phyloP scores from a whole-genome alignment of 768 basidiomycete species.

The Crepidotus variabilis region DNA sequence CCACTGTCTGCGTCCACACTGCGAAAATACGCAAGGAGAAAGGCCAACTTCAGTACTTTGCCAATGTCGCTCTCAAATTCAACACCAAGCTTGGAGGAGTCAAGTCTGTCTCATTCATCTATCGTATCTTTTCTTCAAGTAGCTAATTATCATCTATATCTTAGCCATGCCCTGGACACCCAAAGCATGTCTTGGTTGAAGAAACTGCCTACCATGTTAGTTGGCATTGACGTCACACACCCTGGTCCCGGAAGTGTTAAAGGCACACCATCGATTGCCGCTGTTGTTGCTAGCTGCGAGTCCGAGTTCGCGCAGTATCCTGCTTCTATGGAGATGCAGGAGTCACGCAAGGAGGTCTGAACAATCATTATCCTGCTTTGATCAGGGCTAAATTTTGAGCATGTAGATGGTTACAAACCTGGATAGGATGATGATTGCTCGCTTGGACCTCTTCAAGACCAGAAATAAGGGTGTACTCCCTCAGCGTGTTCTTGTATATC shows the following conservation, averaged over 20 bases:
- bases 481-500: slow-evolving; percentile 64
- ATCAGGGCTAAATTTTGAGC: neutral
- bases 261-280: slow-evolving; percentile 80
- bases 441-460: slow-evolving; percentile 48
- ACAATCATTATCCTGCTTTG: neutral
- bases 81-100: slow-evolving; percentile 82
- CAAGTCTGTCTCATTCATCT: slow-evolving; percentile 43
- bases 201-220: slow-evolving; percentile 66
- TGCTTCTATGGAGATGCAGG: slow-evolving; percentile 69
- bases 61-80: slow-evolving; percentile 78
- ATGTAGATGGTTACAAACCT: slow-evolving; percentile 73
- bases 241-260: slow-evolving; percentile 71
- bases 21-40: slow-evolving; percentile 66
- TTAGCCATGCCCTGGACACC: slow-evolving; percentile 44
- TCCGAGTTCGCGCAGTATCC: slow-evolving; percentile 64
- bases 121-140: neutral
- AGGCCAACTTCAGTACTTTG: slow-evolving; percentile 68
- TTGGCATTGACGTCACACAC: slow-evolving; percentile 83
- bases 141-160: neutral
- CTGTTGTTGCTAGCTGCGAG: slow-evolving; percentile 80
- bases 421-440: slow-evolving; percentile 60
- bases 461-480: slow-evolving; percentile 52
- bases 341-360: slow-evolving; percentile 70
- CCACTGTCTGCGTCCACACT: slow-evolving; percentile 73
- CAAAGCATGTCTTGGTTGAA: slow-evolving; percentile 58